Evolutionary conservation across 805 yeast species (phyloP), one percentile per base, ranked within the genome.

Genomic region (Spathaspora sp.): DNA sequence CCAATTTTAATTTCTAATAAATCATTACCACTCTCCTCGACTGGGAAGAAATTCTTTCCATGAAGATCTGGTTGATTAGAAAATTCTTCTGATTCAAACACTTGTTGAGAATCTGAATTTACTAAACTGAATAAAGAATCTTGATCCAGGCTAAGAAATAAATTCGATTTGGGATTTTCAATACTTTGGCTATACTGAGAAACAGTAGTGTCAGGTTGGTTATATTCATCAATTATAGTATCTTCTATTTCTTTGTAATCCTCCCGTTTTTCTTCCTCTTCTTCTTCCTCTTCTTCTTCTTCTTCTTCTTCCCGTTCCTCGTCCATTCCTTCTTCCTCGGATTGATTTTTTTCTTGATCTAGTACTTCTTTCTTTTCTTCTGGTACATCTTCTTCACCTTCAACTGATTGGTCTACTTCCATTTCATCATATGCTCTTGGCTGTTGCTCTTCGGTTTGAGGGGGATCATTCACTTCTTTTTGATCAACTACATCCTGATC

Each of bases 221-320:
- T 10, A 31, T 8, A 16, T 35, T 35, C 18, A 35, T 35, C 40
- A 3, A 35, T 5, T 9, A 35, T 14, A 3, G 16, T 19, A 18
- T 42, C 28, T 42, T 18, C 23, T 20, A 43, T 7, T 23, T 17
- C 26, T 40, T 4, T 40, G 18, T 17, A n/a, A 35, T 8, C 31
- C 47, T 16, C 23, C 50, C 7, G 5, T 7, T 26, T 48, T 5
- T 50, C 48, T 17, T 51, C 49, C 19, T 52, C 54, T 16, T 50
- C 53, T 32, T 46, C 56, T 4, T 52, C 56, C 42, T 59, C 66
- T 19, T 67, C 51, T 2, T 57, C 56, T 16, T 67, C 66, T 5
- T 70, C 55, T 14, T 31, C 44, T 46, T 50, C 43, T 17, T 40
- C 42, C 47, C 32, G n/a, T 40, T 43, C 43, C 28, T 42, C 38